Evolutionary conservation across 495 filamentous ascomycete species (phyloP).

Genomic region (Alectoria sarmentosa): DNA sequence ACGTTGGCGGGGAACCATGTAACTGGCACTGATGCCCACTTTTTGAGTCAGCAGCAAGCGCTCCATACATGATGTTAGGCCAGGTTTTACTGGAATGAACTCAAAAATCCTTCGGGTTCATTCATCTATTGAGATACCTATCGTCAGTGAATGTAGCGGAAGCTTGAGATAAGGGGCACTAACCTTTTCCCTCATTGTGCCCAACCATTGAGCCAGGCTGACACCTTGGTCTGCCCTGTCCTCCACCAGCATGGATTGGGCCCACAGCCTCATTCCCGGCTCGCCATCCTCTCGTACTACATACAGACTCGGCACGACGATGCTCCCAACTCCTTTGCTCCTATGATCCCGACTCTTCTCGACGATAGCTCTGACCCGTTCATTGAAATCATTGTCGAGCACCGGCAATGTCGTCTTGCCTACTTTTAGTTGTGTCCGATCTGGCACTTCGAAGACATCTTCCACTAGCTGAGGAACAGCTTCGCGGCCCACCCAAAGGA

Average conservation of each 20-base stretch:
- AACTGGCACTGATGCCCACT: background rate
- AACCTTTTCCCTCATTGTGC: conserved; percentile 91
- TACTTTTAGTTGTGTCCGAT: conserved; percentile 75
- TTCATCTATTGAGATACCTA: conserved; percentile 16
- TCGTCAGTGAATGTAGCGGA: conserved; percentile 5
- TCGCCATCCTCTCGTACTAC: conserved; percentile 93
- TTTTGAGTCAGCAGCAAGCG: background rate
- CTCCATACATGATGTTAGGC: background rate
- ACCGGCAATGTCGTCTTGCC: conserved; percentile 83
- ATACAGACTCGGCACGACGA: conserved; percentile 85
- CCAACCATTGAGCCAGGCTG: conserved; percentile 91
- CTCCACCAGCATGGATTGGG: conserved; percentile 90
- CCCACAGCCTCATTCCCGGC: conserved; percentile 91
- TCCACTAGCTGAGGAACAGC: conserved; percentile 80
- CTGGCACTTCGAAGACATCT: conserved; percentile 83
- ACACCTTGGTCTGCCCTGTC: conserved; percentile 90
- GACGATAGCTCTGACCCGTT: conserved; percentile 79
- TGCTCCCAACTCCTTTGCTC: conserved; percentile 79
- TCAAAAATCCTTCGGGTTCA: conserved; percentile 23
- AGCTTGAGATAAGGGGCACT: conserved; percentile 31
- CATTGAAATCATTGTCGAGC: conserved; percentile 93
- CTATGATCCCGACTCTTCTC: conserved; percentile 87
- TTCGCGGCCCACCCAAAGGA: conserved; percentile 93
- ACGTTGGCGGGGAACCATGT: background rate
- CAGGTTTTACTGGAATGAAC: conserved; percentile 19